Evolutionary conservation across 108 stramenopile species (phyloP).

Genomic region (Skeletonema grethae): DNA sequence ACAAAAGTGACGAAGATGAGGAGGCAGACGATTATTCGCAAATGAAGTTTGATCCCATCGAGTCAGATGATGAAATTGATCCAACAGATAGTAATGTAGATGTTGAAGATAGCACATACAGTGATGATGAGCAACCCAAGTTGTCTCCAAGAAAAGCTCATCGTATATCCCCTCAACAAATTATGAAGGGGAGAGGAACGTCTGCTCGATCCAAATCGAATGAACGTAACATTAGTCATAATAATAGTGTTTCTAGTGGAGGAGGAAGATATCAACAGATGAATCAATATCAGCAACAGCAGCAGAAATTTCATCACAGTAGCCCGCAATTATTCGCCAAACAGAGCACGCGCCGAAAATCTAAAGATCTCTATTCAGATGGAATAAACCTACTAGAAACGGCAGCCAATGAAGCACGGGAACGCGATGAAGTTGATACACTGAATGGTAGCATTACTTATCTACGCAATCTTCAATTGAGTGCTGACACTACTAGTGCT

Average conservation of each 20-base stretch:
- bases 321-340: neutral
- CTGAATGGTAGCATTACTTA: constrained; percentile 28
- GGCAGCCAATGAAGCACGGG: constrained; percentile 24
- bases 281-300: neutral
- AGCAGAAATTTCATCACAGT: neutral
- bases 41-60: constrained; percentile 38
- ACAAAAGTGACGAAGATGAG: constrained; percentile 14
- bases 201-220: neutral
- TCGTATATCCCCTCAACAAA: constrained; percentile 18
- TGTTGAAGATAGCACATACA: neutral
- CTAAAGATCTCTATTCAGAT: constrained; percentile 14
- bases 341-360: neutral
- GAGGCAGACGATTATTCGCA: constrained; percentile 36
- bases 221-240: neutral
- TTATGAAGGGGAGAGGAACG: constrained; percentile 8
- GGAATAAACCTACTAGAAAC: constrained; percentile 27
- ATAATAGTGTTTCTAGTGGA: neutral
- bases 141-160: neutral
- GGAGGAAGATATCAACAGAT: neutral
- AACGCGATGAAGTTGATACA: constrained; percentile 24
- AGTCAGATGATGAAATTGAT: constrained; percentile 31
- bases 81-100: neutral
- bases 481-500: neutral
- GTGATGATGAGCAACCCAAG: neutral
- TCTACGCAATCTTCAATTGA: constrained; percentile 21